Evolutionary conservation across 441 rosid genomes (phyloP), one percentile per base, ranked within the genome.

Genomic region (Adansonia rubrostipa): DNA sequence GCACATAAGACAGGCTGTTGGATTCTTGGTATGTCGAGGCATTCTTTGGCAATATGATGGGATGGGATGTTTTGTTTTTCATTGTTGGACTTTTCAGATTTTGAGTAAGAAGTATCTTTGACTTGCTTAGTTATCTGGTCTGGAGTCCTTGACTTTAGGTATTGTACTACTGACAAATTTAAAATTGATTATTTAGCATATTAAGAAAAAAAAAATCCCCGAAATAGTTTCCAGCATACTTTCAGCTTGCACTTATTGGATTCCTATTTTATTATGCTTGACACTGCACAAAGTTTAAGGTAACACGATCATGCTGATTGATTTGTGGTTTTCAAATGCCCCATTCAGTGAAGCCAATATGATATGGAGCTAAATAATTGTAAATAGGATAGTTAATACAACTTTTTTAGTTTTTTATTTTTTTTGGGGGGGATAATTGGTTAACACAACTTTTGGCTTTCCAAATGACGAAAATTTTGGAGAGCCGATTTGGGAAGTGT

Each of bases 1-100:
- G 86, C 98, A 94, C 87, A 94, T 96, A 78, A 90, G 99, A 81
- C 99, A 96, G 85, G 93, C 97, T 63, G 99, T 96, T 83, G 99
- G 99, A 48, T 96, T 96, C 88, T 87, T 96, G 99, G 99, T 96
- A 92, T 76, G 89, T 81, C 44, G 22, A 62, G 73, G 33, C 71
- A 13, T 28, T 28, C 33, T 28, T 28, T 28, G 33, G 33, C 33
- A 28, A 28, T 28, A 28, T 28, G 33, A 28, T 28, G 33, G 33
- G 33, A 28, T 28, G 1, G 33, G 33, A 28, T 28, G 33, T 28
- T 28, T 74, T 68, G 53, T 40, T 72, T 77, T 77, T 61, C 71
- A 17, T 19, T 64, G 56, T 42, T 77, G 66, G 61, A 17, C 50
- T 78, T 33, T 58, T 68, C 15, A 40, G 36, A 15, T 70, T 45